These are phyloP conservation scores for Cytospora piceicola DNA, from an alignment of 2,329 filamentous ascomycete species.

Conservation along the genomic window DNA sequence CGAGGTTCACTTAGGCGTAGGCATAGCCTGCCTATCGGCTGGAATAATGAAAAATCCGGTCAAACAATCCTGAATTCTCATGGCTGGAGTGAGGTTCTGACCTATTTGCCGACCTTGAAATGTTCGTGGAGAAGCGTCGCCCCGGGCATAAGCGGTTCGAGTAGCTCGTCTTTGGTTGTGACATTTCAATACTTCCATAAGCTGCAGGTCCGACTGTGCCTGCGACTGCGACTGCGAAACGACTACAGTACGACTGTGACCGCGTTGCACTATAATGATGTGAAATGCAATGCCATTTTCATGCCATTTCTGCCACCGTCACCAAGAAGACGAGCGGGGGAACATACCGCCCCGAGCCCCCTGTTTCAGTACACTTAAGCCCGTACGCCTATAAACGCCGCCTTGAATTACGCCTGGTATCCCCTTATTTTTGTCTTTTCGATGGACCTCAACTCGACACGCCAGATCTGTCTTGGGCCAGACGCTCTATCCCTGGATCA, in stretches of 20 bases:
- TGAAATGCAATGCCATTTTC: constrained; percentile 1
- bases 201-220: background rate
- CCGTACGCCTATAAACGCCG: constrained; percentile 30
- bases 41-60: background rate
- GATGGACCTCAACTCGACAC: constrained; percentile 6
- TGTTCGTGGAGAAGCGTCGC: background rate
- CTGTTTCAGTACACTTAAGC: constrained; percentile 20
- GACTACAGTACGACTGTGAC: background rate
- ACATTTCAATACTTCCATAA: background rate
- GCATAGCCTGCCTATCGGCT: background rate
- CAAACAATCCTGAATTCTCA: background rate
- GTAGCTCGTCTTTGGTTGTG: background rate
- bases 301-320: background rate
- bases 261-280: background rate
- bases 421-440: constrained; percentile 3
- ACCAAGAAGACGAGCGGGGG: constrained; percentile 6
- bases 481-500: constrained; percentile 24
- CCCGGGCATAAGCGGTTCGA: background rate
- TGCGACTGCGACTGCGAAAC: background rate
- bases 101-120: background rate
- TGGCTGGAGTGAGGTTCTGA: background rate
- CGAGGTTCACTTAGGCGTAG: constrained; percentile 1
- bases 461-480: background rate
- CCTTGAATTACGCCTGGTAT: constrained; percentile 19
- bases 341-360: constrained; percentile 12